Evolutionary conservation across 306 rosid genomes (phyloP).

Genomic region (Trichosanthes cucumerina): DNA sequence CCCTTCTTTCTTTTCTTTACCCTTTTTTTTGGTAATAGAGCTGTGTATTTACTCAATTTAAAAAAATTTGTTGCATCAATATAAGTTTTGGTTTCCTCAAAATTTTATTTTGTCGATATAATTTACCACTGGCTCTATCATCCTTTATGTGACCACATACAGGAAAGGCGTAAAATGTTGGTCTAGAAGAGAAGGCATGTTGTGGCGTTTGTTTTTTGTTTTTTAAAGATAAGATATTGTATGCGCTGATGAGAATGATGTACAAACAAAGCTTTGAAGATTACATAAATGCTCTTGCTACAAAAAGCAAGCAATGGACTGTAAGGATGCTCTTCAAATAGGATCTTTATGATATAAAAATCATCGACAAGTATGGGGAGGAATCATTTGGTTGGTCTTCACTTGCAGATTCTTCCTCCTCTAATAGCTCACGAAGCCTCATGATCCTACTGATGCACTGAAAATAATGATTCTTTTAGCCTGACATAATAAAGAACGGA

Average conservation of each 20-base stretch:
- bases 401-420: neutral
- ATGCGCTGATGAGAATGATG: neutral
- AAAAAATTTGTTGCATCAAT: neutral
- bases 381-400: neutral
- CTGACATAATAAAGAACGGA: neutral
- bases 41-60: conserved; percentile 1
- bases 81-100: neutral
- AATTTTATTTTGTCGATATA: neutral
- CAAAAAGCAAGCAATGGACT: neutral
- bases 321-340: neutral
- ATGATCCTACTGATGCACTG: neutral
- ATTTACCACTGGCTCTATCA: neutral
- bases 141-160: neutral
- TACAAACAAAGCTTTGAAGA: neutral
- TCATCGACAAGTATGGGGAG: neutral
- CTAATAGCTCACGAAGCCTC: neutral
- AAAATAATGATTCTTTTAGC: neutral
- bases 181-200: neutral
- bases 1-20: neutral
- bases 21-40: neutral
- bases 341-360: neutral
- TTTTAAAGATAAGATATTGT: neutral
- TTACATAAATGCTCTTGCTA: neutral
- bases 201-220: neutral
- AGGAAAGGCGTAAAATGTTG: neutral